phyloP scores from a whole-genome alignment of 192 early-diverging fungal species.

The Podila clonocystis region DNA sequence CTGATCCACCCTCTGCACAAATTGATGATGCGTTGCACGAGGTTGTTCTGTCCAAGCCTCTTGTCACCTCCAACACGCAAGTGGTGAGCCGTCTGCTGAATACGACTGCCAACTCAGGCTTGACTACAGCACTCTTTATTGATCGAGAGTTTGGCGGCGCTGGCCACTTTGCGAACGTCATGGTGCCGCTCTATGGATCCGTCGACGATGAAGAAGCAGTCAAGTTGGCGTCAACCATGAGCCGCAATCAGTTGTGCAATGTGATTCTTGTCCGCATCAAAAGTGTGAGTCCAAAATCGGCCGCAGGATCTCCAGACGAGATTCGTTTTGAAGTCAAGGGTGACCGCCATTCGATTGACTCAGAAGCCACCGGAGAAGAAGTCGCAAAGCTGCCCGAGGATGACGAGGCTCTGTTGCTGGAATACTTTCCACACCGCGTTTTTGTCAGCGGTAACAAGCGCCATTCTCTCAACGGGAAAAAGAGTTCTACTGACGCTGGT shows the following conservation, averaged over 20 bases:
- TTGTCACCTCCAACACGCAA: conserved; percentile 33
- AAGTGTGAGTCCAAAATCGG: neutral
- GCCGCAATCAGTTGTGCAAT: conserved; percentile 25
- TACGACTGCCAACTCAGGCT: conserved; percentile 14
- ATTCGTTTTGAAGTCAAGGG: conserved; percentile 9
- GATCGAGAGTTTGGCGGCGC: conserved; percentile 45
- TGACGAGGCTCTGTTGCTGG: conserved; percentile 15
- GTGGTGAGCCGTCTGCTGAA: conserved; percentile 23
- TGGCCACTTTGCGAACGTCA: conserved; percentile 34
- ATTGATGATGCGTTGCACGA: conserved; percentile 5
- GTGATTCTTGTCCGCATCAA: conserved; percentile 28
- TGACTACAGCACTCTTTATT: conserved; percentile 34
- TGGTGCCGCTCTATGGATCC: conserved; percentile 47
- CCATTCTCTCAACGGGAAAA: conserved; percentile 7
- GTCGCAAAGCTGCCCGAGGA: conserved; percentile 16
- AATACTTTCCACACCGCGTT: conserved; percentile 20
- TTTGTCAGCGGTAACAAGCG: conserved; percentile 7
- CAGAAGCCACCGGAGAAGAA: conserved; percentile 13
- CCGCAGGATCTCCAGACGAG: neutral
- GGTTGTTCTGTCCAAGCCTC: conserved; percentile 16
- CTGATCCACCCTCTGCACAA: conserved; percentile 13
- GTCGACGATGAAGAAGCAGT: conserved; percentile 33
- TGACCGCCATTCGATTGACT: conserved; percentile 19
- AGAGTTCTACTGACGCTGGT: conserved; percentile 6
- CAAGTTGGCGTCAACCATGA: conserved; percentile 32